phyloP scores from a whole-genome alignment of 352 stramenopile genomes.

The Globisporangium polare region DNA sequence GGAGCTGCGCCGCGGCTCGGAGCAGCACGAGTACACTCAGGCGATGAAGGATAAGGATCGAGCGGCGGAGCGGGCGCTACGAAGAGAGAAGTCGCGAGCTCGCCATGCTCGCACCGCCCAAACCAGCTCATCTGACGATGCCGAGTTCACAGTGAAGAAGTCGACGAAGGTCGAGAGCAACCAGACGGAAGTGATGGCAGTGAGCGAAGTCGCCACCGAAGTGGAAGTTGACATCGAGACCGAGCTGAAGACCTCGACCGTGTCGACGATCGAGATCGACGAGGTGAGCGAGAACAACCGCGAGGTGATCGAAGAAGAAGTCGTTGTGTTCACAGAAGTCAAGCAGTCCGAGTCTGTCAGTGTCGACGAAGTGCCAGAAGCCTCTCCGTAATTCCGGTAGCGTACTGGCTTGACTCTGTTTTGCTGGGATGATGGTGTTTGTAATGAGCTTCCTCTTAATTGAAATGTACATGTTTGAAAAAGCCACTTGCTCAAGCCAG shows the following conservation, averaged over 20 bases:
- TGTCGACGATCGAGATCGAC: background rate
- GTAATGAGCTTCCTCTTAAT: slow-evolving; percentile 1
- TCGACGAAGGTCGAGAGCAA: background rate
- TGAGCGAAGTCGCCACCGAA: background rate
- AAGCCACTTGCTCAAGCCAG: background rate
- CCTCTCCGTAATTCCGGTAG: background rate
- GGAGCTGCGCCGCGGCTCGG: slow-evolving; percentile 46
- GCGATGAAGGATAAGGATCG: slow-evolving; percentile 25
- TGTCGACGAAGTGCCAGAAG: background rate
- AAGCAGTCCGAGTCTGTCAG: background rate
- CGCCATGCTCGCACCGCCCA: background rate
- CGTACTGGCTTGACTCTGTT: background rate
- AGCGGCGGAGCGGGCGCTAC: slow-evolving; percentile 4
- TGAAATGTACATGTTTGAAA: background rate
- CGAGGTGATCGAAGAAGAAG: slow-evolving; percentile 6
- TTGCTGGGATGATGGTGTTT: background rate
- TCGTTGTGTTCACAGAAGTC: background rate
- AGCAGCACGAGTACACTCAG: slow-evolving; percentile 46
- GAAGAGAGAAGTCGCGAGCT: slow-evolving; percentile 9
- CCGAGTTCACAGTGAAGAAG: background rate
- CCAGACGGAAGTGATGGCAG: background rate
- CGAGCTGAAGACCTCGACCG: slow-evolving; percentile 6
- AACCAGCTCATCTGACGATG: slow-evolving; percentile 8
- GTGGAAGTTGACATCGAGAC: background rate
- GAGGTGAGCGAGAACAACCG: slow-evolving; percentile 14